Conservation (phyloP, 169 alveolate genomes). For the Plasmodium cynomolgi region DNA sequence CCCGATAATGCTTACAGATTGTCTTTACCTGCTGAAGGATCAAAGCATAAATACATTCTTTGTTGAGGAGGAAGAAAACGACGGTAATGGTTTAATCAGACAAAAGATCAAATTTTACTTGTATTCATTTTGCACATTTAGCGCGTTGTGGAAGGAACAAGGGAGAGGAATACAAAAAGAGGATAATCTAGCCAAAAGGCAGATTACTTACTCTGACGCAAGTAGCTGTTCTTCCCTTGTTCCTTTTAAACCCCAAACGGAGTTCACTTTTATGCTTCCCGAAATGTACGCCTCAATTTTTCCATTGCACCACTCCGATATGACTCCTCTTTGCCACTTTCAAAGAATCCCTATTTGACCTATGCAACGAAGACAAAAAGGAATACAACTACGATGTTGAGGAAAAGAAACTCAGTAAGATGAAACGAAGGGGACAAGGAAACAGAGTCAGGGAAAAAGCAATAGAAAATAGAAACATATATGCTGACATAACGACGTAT, state of each 20-base stretch:
- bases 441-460: slow-evolving; percentile 10
- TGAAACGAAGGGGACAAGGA: slow-evolving; percentile 8
- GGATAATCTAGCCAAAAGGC: neutral
- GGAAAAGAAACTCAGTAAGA: slow-evolving; percentile 44
- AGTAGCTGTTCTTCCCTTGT: neutral
- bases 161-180: neutral
- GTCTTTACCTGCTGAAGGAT: slow-evolving; percentile 34
- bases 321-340: neutral
- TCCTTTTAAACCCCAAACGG: neutral
- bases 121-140: neutral
- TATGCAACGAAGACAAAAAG: slow-evolving; percentile 63
- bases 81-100: slow-evolving; percentile 9
- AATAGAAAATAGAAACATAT: slow-evolving; percentile 41
- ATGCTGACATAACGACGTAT: slow-evolving; percentile 67
- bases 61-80: slow-evolving; percentile 42
- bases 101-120: neutral
- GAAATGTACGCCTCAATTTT: neutral
- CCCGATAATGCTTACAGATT: slow-evolving; percentile 9
- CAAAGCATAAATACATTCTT: slow-evolving; percentile 22
- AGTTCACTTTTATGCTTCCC: neutral
- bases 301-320: neutral
- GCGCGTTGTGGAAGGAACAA: neutral
- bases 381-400: slow-evolving; percentile 70
- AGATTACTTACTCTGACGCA: neutral
- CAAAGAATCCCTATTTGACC: slow-evolving; percentile 45